Conservation (phyloP, 2,329 filamentous ascomycete species). For the Leptodontidium sp. region DNA sequence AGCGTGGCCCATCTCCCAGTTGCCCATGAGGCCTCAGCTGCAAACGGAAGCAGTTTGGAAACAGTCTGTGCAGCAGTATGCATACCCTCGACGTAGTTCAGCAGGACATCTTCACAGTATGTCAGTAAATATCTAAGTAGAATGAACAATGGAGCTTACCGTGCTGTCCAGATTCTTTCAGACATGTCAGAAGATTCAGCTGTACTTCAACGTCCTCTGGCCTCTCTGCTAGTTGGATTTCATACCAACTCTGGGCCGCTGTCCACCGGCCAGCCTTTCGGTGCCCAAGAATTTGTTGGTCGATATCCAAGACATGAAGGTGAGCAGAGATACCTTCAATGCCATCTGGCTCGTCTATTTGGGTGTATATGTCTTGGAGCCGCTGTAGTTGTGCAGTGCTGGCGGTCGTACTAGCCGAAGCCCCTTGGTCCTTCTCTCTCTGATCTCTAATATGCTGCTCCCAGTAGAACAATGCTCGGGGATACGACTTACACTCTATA, state of each 20-base stretch:
- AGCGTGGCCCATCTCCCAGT: slow-evolving; percentile 83
- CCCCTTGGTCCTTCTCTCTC: slow-evolving; percentile 23
- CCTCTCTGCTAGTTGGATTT: slow-evolving; percentile 82
- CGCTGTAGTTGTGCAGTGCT: slow-evolving; percentile 76
- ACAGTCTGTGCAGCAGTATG: slow-evolving; percentile 56
- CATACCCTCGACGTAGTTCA: slow-evolving; percentile 88
- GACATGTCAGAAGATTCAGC: slow-evolving; percentile 82
- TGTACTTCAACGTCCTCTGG: slow-evolving; percentile 82
- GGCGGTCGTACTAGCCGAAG: slow-evolving; percentile 43
- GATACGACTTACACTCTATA: slow-evolving; percentile 92
- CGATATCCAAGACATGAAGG: slow-evolving; percentile 84
- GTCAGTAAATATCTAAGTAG: neutral
- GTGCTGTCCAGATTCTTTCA: slow-evolving; percentile 96
- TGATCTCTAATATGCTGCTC: slow-evolving; percentile 83
- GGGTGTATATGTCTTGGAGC: slow-evolving; percentile 92
- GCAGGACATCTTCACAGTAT: slow-evolving; percentile 70
- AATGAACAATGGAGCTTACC: slow-evolving; percentile 59
- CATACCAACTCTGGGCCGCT: slow-evolving; percentile 97
- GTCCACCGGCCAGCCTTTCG: slow-evolving; percentile 93
- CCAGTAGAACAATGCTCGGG: slow-evolving; percentile 91
- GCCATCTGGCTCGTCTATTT: slow-evolving; percentile 97
- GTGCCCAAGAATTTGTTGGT: slow-evolving; percentile 93
- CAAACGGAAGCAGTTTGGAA: slow-evolving; percentile 78
- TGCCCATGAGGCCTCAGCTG: slow-evolving; percentile 91
- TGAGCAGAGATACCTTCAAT: slow-evolving; percentile 93